phyloP scores from a whole-genome alignment of 805 yeast species.

The Candida silvatica region DNA sequence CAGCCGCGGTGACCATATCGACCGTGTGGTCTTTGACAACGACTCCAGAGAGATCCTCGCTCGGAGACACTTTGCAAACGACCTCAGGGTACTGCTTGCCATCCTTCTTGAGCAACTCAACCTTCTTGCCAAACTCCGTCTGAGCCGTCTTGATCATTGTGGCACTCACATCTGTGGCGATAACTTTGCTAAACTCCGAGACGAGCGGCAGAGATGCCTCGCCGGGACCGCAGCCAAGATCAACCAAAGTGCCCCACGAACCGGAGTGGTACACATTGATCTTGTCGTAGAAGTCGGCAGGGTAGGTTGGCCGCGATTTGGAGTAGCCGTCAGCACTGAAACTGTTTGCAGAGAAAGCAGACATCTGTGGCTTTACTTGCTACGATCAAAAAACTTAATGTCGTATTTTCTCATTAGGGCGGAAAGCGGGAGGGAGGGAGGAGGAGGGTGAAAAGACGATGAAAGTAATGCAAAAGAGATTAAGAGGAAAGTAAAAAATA shows the following conservation, averaged over 20 bases:
- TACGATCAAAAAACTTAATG: not conserved
- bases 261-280: constrained; percentile 26
- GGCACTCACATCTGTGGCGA: constrained; percentile 39
- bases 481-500: constrained; percentile 1
- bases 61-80: constrained; percentile 12
- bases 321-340: constrained; percentile 49
- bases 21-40: constrained; percentile 21
- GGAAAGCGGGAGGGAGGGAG: constrained; percentile 3
- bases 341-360: constrained; percentile 47
- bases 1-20: constrained; percentile 72
- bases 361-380: constrained; percentile 42
- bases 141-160: constrained; percentile 39
- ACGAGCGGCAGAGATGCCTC: constrained; percentile 39
- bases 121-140: constrained; percentile 4
- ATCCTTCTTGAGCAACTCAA: constrained; percentile 1
- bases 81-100: constrained; percentile 1
- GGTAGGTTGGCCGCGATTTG: constrained; percentile 61
- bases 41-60: constrained; percentile 15
- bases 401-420: no score
- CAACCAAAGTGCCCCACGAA: constrained; percentile 24
- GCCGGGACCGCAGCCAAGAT: constrained; percentile 54
- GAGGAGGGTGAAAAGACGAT: not conserved
- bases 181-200: constrained; percentile 25
- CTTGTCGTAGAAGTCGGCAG: constrained; percentile 35
- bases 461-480: not conserved